phyloP scores from a whole-genome alignment of 495 filamentous ascomycete genomes.

The Xylaria longipes region DNA sequence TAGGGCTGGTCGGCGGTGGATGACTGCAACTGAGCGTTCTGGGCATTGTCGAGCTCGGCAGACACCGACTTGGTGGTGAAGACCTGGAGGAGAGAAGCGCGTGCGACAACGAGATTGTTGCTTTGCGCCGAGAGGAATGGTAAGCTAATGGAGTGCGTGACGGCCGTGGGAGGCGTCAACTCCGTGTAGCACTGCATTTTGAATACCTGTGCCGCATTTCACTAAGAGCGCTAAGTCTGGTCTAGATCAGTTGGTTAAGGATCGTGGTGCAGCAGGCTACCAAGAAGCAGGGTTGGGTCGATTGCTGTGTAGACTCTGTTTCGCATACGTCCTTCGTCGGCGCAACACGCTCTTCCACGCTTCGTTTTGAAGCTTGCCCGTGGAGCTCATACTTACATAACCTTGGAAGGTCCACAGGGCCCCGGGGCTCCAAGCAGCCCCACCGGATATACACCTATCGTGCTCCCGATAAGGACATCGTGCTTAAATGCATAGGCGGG shows the following conservation, averaged over 20 bases:
- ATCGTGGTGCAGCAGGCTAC: not conserved
- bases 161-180: constrained; percentile 87
- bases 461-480: not conserved
- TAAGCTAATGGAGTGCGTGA: constrained; percentile 83
- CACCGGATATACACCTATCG: not conserved
- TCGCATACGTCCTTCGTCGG: not conserved
- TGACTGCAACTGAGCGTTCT: constrained; percentile 37
- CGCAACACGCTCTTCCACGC: constrained; percentile 8
- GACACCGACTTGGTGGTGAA: constrained; percentile 67
- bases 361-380: constrained; percentile 2
- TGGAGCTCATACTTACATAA: no score
- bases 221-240: constrained; percentile 13
- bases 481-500: constrained; percentile 9
- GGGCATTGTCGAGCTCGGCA: constrained; percentile 56
- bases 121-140: constrained; percentile 77
- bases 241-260: not conserved
- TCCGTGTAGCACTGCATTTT: constrained; percentile 81
- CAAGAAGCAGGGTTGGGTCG: not conserved
- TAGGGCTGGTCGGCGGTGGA: constrained; percentile 39
- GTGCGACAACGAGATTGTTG: constrained; percentile 85
- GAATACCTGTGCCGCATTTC: constrained; percentile 35
- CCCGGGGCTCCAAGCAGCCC: not conserved
- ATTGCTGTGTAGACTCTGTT: not conserved
- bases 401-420: not conserved
- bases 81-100: constrained; percentile 89